Percentiles rank a stretch among this genome's conserved stretches.
These are phyloP conservation scores for Tremella mesenterica DNA, from an alignment of 768 basidiomycete genomes.

Conservation along the genomic window DNA sequence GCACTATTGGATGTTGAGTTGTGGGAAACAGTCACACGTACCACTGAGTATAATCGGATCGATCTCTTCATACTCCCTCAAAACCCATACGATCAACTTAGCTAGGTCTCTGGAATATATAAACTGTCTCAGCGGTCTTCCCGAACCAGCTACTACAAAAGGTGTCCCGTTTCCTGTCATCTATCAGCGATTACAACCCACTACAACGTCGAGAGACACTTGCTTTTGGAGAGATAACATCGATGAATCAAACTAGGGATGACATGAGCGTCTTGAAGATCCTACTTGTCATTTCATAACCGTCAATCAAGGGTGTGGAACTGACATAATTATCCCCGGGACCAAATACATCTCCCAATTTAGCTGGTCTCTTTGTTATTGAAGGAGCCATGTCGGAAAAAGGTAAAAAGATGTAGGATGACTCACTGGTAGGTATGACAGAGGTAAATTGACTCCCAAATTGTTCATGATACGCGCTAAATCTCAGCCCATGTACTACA, in stretches of 20 bases:
- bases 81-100: slow-evolving; percentile 67
- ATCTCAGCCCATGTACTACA: background rate
- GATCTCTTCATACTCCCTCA: slow-evolving; percentile 81
- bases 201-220: slow-evolving; percentile 18
- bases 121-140: slow-evolving; percentile 90
- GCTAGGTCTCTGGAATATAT: slow-evolving; percentile 95
- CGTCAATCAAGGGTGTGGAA: background rate
- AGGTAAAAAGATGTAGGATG: no score
- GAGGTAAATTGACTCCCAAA: slow-evolving; percentile 91
- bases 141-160: slow-evolving; percentile 80
- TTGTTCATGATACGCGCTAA: slow-evolving; percentile 88
- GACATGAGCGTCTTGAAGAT: slow-evolving; percentile 83
- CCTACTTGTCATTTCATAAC: slow-evolving; percentile 49
- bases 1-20: no score
- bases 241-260: slow-evolving; percentile 91
- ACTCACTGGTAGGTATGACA: slow-evolving; percentile 74
- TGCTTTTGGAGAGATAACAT: slow-evolving; percentile 83
- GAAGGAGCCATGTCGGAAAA: background rate
- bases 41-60: slow-evolving; percentile 89
- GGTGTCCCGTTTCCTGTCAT: slow-evolving; percentile 68
- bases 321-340: slow-evolving; percentile 74
- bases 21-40: no score
- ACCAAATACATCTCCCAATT: slow-evolving; percentile 64
- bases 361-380: background rate
- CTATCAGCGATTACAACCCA: background rate